Base-by-base conservation (phyloP, 73 alveolate genomes). In the Paramecium sexaurelia region DNA sequence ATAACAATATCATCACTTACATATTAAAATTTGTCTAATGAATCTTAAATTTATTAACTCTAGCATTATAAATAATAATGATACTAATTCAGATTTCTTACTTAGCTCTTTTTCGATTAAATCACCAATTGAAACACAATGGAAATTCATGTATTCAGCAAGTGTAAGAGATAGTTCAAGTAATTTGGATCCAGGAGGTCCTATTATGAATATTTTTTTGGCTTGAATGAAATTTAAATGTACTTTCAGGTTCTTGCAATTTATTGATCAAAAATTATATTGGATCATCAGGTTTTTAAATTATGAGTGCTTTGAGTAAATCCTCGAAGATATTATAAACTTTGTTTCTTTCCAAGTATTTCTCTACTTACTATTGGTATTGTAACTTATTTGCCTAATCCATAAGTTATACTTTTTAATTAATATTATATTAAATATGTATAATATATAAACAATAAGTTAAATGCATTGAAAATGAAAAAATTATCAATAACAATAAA, bases 241-340 rank as follows among this genome's bases (percentile, higher is more conserved):
- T 94, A 87, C 85, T 36, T 37, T 75, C 86, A 55, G 98, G 97
- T 33, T 94, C 89, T 19, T 96, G 75, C 24, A 98, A 93, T 67
- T 95, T 88, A 55, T 93, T 92, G 40, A 98, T 93, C 32, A 98
- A 94, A 92, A 85, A 97, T 71, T 97, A 94, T 20, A 98, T 92
- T 9, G 99, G 99, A 55, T 97, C 97, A 39, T 95, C 95, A 9
- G 99, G 99, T 56, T 97, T 92, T 91, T 97, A 92, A 78, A 97
- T 95, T 20, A 98, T 88, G 39, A 97, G 93, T 56, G 96, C 93
- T 91, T 96, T 98, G 47, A 97, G 95, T 61, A 98, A 87, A 91
- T 92, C 92, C 82, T 97, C 98, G 94, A 98, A 98, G 47, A 98
- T 92, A 55, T 96, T 99, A 78, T 96, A 92, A 56, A 97, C 98